phyloP scores from a whole-genome alignment of 2,329 filamentous ascomycete genomes.

The Neofusicoccum parvum region DNA sequence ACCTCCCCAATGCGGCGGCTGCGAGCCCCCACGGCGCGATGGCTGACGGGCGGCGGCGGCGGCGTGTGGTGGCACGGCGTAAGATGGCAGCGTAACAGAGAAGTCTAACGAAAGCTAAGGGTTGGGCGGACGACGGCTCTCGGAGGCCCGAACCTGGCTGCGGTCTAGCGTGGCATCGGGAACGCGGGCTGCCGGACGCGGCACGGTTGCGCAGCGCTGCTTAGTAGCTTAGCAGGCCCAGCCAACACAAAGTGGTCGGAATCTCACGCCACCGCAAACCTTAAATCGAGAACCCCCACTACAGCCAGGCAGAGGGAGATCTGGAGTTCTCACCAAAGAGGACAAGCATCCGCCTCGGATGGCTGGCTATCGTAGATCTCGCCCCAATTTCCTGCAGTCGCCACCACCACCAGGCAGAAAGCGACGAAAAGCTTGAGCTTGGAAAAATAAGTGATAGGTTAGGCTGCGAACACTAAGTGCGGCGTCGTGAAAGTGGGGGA shows the following conservation, averaged over 20 bases:
- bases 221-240: not conserved
- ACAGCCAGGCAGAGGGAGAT: not conserved
- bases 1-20: not conserved
- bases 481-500: not conserved
- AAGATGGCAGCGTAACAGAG: not conserved
- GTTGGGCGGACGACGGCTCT: not conserved
- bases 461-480: not conserved
- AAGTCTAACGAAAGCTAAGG: not conserved
- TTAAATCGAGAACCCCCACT: not conserved
- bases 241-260: not conserved
- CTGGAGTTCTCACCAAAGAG: not conserved
- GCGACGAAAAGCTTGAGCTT: constrained; percentile 3
- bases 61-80: not conserved
- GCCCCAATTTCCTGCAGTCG: constrained; percentile 1
- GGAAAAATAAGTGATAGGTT: not conserved
- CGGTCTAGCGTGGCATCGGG: not conserved
- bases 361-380: not conserved
- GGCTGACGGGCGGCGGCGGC: not conserved
- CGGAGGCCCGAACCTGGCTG: not conserved
- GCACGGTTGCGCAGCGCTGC: not conserved
- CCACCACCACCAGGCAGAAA: not conserved
- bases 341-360: not conserved
- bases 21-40: not conserved
- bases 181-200: not conserved
- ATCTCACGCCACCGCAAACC: constrained; percentile 1